Evolutionary conservation across 371 early-diverging fungal species (phyloP), one percentile per base, ranked within the genome.

Genomic region (Circinella minor): DNA sequence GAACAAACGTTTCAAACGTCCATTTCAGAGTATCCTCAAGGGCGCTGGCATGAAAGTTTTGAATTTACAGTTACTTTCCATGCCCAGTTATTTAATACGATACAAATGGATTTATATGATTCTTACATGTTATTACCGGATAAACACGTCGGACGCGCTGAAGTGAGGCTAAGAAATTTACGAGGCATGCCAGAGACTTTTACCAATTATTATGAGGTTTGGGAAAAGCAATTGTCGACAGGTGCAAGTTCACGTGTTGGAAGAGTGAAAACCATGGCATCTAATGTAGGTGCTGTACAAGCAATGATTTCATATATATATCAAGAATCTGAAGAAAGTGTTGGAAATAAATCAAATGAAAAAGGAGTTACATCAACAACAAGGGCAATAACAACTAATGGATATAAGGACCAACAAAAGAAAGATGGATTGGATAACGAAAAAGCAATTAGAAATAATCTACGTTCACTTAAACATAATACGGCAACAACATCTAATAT

Each of bases 11-110:
- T 78, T 68, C 87, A 90, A 70, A 90, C 94, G 0, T 89, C 93
- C 1, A 82, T 84, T 15, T 89, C 91, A 1, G 87, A 89, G 55
- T 74, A 75, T 37, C 64, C 84, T 7, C 85, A 88, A 36, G 92
- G 93, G 20, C 77, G 81, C 38, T 93, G 94, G 94, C 88, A 91
- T 70, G 92, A 90, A 68, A 84, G 85, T 1, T 94, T 94, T 72
- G 91, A 92, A 71, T 87, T 94, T 38, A 71, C 72, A 1, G 90
- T 94, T 9, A 88, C 88, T 6, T 93, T 89, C 62, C 94, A 94
- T 69, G 84, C 86, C 39, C 94, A 94, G 80, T 83, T 94, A 4
- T 94, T 94, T 76, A 92, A 91, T 49, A 86, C 88, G 10, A 68
- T 81, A 0, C 81, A 93, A 77, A 75, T 94, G 46, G 95, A 94